Evolutionary conservation across 148 eudicot genomes (phyloP).

Genomic region (Pouteria glomerata): DNA sequence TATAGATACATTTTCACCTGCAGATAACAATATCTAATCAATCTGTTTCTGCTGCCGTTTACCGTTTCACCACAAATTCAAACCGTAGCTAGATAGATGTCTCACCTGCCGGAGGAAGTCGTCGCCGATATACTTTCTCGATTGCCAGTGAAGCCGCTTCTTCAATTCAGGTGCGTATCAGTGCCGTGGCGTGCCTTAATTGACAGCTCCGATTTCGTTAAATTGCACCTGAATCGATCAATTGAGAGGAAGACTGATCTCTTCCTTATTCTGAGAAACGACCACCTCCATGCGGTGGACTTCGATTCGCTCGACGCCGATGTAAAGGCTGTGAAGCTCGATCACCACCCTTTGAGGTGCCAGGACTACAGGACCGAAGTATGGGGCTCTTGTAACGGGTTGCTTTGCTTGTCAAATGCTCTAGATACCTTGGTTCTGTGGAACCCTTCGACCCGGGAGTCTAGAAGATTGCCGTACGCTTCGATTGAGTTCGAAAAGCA

Average conservation of each 20-base stretch:
- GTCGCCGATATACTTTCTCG: constrained; percentile 16
- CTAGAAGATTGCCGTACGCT: constrained; percentile 13
- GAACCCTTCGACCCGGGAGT: constrained; percentile 27
- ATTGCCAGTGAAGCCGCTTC: constrained; percentile 17
- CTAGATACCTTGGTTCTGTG: constrained; percentile 13
- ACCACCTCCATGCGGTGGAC: constrained; percentile 13
- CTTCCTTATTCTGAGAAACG: constrained; percentile 8
- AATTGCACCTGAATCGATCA: constrained; percentile 27
- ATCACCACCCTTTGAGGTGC: constrained; percentile 24
- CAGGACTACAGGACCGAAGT: constrained; percentile 11
- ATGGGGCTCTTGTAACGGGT: constrained; percentile 36
- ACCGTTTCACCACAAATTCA: not conserved
- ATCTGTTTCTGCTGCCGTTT: not conserved
- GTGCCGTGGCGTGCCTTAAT: constrained; percentile 15
- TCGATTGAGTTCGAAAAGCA: constrained; percentile 3
- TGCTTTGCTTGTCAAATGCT: constrained; percentile 27
- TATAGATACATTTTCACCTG: too few relatives aligned
- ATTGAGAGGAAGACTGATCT: constrained; percentile 6
- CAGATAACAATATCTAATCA: too few relatives aligned
- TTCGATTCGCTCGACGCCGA: constrained; percentile 16
- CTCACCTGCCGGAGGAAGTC: constrained; percentile 13
- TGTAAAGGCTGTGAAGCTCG: not conserved
- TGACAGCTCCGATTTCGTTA: constrained; percentile 25
- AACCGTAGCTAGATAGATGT: constrained; percentile 18
- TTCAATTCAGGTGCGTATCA: constrained; percentile 22